Conservation (phyloP, 305 asterid genomes). For the Solanum hybrid region DNA sequence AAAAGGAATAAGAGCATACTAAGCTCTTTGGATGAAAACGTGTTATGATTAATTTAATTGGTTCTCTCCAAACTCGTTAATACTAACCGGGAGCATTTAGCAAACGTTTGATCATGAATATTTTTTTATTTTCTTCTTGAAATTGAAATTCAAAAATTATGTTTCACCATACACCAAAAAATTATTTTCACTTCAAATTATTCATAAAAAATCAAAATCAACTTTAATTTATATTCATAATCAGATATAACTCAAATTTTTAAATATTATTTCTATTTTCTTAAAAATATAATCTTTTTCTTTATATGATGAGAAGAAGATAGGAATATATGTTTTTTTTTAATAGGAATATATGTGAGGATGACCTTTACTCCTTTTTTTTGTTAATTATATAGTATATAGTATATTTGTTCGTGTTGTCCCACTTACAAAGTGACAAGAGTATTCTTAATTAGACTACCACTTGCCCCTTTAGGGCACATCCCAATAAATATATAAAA, state of each 20-base stretch:
- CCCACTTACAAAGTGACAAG: neutral
- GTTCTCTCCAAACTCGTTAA: neutral
- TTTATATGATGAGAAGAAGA: neutral
- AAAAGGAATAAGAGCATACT: neutral
- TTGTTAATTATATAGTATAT: no score
- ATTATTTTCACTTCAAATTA: neutral
- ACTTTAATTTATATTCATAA: neutral
- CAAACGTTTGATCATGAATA: neutral
- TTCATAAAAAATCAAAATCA: neutral
- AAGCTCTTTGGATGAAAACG: neutral
- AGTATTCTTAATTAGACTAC: neutral
- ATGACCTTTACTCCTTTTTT: neutral
- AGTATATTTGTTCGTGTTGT: neutral
- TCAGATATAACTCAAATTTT: neutral
- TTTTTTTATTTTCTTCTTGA: neutral
- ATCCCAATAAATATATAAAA: neutral
- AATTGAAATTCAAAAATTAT: neutral
- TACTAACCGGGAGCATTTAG: neutral
- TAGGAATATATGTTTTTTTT: neutral
- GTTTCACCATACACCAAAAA: neutral
- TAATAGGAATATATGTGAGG: no score
- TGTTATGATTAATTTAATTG: neutral
- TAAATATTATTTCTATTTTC: neutral
- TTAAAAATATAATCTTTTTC: neutral
- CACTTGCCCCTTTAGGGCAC: neutral